A percentile compares a stretch with the other conserved stretches of the same genome.
Conservation (phyloP, 768 basidiomycete genomes). For the Suillus brevipes region DNA sequence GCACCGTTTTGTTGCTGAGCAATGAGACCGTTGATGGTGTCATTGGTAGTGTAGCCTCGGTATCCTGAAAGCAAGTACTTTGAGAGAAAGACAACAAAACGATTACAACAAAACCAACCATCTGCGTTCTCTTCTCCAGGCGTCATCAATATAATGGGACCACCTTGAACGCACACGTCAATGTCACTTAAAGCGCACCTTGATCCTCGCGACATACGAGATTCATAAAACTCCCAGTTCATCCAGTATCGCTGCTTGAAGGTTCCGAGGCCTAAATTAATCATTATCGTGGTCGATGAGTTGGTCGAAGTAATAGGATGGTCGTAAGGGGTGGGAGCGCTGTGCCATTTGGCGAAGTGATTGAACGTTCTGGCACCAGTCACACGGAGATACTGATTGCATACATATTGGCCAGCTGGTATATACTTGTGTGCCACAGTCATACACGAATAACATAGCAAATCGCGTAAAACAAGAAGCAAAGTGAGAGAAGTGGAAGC, state of each 20-base stretch:
- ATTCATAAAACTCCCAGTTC: not conserved
- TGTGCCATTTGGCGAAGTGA: not conserved
- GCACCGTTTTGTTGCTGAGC: slow-evolving; percentile 41
- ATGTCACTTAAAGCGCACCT: not conserved
- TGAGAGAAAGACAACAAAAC: not conserved
- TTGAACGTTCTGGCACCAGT: not conserved
- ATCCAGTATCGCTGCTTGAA: slow-evolving; percentile 1
- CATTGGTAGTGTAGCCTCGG: slow-evolving; percentile 60
- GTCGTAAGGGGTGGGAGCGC: not conserved
- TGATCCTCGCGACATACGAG: not conserved
- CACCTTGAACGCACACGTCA: not conserved
- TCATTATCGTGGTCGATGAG: not conserved
- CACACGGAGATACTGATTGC: not conserved
- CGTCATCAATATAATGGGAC: not conserved
- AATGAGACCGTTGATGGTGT: slow-evolving; percentile 55
- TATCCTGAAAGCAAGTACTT: slow-evolving; percentile 19
- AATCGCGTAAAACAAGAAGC: too few species aligned
- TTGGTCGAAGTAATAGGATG: not conserved
- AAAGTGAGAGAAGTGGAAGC: too few species aligned
- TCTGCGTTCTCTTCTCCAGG: not conserved
- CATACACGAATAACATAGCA: too few species aligned
- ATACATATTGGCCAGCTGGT: not conserved
- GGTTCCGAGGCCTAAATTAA: not conserved
- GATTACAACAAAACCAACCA: not conserved
- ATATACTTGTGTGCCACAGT: too few species aligned